phyloP scores from a whole-genome alignment of 805 yeast genomes.

The Tetrapisispora nanseiensis region DNA sequence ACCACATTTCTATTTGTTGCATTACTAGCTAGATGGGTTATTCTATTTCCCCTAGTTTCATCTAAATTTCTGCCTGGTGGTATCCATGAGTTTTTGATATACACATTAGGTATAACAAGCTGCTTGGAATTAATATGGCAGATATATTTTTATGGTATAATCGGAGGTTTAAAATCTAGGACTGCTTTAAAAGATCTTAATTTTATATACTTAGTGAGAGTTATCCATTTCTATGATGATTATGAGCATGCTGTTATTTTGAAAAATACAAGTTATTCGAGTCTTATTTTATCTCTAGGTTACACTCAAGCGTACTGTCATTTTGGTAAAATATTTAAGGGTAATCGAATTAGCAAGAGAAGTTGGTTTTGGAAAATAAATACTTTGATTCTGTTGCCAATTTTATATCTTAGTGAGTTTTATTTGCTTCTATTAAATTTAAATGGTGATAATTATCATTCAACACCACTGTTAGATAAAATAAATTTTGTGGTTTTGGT shows the following conservation, averaged over 20 bases:
- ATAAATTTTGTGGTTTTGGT: constrained; percentile 20
- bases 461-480: constrained; percentile 16
- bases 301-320: constrained; percentile 23
- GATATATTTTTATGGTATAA: constrained; percentile 17
- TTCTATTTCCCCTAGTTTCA: constrained; percentile 57
- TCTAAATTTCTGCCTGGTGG: constrained; percentile 59
- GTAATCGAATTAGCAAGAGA: constrained; percentile 3
- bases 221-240: constrained; percentile 25
- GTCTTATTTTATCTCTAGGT: constrained; percentile 20
- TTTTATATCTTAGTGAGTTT: constrained; percentile 25
- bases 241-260: constrained; percentile 26
- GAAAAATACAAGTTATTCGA: constrained; percentile 24
- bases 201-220: constrained; percentile 21
- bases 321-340: constrained; percentile 22
- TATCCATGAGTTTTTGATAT: constrained; percentile 50
- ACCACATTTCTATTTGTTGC: constrained; percentile 19
- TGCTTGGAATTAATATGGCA: constrained; percentile 19
- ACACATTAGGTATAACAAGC: constrained; percentile 15
- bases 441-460: constrained; percentile 20
- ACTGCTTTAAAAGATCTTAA: constrained; percentile 21
- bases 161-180: constrained; percentile 9
- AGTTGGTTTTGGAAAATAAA: constrained; percentile 14
- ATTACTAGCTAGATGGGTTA: constrained; percentile 35
- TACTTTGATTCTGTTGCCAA: constrained; percentile 16
- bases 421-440: constrained; percentile 22